Percentiles rank a stretch among this genome's conserved stretches.
Evolutionary conservation across 768 basidiomycete species (phyloP).

Genomic region (Zangia roseola): DNA sequence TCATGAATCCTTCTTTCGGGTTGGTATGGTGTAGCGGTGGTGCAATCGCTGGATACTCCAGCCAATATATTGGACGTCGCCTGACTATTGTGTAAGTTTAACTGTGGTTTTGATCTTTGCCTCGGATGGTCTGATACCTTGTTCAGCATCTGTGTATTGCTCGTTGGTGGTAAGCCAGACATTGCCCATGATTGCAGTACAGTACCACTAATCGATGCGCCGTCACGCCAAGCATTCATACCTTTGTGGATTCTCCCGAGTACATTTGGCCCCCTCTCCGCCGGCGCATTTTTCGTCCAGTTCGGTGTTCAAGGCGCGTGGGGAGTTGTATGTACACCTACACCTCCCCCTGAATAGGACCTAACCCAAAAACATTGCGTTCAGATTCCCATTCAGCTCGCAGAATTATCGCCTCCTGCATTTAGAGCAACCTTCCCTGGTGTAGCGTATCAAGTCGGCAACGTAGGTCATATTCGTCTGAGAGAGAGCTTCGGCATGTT

Average conservation of each 20-base stretch:
- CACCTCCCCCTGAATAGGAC: neutral
- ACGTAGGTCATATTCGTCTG: constrained; percentile 32
- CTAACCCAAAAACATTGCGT: neutral
- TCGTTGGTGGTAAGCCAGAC: constrained; percentile 28
- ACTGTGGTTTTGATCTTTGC: neutral
- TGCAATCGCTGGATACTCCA: constrained; percentile 61
- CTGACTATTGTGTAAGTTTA: constrained; percentile 58
- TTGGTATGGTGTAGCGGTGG: constrained; percentile 49
- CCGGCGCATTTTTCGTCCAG: constrained; percentile 85
- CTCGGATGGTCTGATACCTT: neutral
- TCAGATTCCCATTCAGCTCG: constrained; percentile 72
- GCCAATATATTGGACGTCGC: constrained; percentile 78
- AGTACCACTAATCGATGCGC: neutral
- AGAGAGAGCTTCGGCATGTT: neutral
- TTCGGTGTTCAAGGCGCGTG: constrained; percentile 89
- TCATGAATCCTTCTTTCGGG: neutral
- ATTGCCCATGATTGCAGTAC: neutral
- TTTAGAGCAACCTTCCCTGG: constrained; percentile 90
- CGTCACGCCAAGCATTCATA: constrained; percentile 44
- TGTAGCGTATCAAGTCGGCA: constrained; percentile 81
- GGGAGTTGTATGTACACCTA: constrained; percentile 67
- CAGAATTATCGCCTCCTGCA: constrained; percentile 83
- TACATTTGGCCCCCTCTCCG: constrained; percentile 63
- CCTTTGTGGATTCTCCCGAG: constrained; percentile 83
- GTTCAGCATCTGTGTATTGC: constrained; percentile 16